Evolutionary conservation across 2,329 filamentous ascomycete genomes (phyloP), one percentile per base, ranked within the genome.

Genomic region (Endothia cerciana): DNA sequence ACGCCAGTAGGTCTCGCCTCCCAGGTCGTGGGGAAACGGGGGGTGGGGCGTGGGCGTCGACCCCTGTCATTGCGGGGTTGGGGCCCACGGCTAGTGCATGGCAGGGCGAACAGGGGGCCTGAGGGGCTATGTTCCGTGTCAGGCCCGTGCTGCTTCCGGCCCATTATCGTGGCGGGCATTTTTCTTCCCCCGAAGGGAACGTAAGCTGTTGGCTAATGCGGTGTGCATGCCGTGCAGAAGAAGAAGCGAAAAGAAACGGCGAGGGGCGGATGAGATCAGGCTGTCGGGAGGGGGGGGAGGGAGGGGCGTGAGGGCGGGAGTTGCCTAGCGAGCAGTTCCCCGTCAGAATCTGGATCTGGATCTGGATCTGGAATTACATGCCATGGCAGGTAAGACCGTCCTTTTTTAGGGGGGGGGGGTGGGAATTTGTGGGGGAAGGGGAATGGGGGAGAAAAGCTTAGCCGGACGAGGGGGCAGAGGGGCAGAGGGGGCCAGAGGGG

Each of bases 41-140:
- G 49, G 65, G 38, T 45, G 65, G 57, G 62, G 59, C 61, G 62
- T 53, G 49, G 53, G 28, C 60, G 33, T 57, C 49, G 49, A 28
- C 43, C 65, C 62, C 62, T 58, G 57, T 38, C 38, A 60, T 5
- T 63, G 66, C 63, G 66, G 66, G 66, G 66, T 68, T 59, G 45
- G 56, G 60, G 17, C 4, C 3, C 6, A 40, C 15, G 5, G 36
- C 33, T 57, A 47, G 57, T 43, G 25, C 49, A 62, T 60, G 61
- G 47, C 56, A 60, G 22, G n/a, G n/a, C n/a, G n/a, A n/a, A n/a
- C 38, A 51, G 36, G n/a, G 33, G 22, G n/a, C 28, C 22, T 25
- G 59, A 56, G 60, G 53, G 45, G 60, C 38, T 30, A 55, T 33
- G 60, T 47, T 63, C 55, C 59, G 63, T 47, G 22, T 33, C 53